These are phyloP conservation scores for Trametes sanguinea DNA, from an alignment of 768 basidiomycete genomes.

Conservation along the genomic window DNA sequence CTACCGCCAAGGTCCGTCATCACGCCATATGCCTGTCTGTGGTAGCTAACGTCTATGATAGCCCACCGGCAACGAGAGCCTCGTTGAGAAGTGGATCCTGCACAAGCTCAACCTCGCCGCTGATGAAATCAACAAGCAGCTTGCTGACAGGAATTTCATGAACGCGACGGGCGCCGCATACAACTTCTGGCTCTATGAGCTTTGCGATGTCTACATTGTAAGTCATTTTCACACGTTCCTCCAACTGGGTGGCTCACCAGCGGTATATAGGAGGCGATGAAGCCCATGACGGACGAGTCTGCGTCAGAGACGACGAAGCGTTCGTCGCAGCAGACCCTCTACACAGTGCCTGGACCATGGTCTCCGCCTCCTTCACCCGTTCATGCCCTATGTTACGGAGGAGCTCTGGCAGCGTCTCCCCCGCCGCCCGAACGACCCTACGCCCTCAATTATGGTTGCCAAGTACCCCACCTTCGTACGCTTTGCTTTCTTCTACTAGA, in stretches of 20 bases:
- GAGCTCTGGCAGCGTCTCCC: constrained; percentile 98
- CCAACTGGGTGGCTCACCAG: constrained; percentile 3
- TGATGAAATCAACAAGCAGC: constrained; percentile 68
- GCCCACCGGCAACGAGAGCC: constrained; percentile 87
- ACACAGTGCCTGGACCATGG: constrained; percentile 93
- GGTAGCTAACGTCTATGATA: constrained; percentile 32
- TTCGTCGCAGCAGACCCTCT: constrained; percentile 94
- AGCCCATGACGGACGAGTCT: constrained; percentile 89
- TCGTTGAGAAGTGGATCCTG: constrained; percentile 94
- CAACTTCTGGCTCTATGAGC: constrained; percentile 97
- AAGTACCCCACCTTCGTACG: constrained; percentile 79
- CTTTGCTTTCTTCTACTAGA: constrained; percentile 16
- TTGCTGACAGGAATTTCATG: constrained; percentile 90
- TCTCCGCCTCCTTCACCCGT: constrained; percentile 88
- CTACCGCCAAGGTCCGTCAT: constrained; percentile 60
- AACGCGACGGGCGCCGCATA: constrained; percentile 80
- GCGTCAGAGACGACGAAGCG: constrained; percentile 59
- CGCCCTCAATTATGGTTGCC: constrained; percentile 88
- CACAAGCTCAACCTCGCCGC: constrained; percentile 90
- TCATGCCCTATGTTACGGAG: constrained; percentile 99
- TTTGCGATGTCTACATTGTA: constrained; percentile 99
- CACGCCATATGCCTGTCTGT: background rate
- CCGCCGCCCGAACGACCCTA: constrained; percentile 76
- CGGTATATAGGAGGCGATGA: constrained; percentile 86
- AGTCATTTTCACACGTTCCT: constrained; percentile 30